Base-by-base conservation (phyloP, 495 filamentous ascomycete species). In the Bathelium albidoporum region DNA sequence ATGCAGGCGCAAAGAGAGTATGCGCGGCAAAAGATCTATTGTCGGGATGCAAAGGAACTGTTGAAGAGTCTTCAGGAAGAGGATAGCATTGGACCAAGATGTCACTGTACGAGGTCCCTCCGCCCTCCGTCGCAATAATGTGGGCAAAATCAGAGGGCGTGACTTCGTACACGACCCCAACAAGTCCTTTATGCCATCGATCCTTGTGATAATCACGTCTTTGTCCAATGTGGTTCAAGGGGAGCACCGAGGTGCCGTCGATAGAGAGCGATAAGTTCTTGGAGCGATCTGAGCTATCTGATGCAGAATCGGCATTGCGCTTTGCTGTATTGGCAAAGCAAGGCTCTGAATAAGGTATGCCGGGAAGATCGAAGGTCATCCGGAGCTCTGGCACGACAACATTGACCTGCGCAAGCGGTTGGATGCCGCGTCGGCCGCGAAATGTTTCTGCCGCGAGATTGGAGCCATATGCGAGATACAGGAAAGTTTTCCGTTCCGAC, bases 381-480 rank as follows among this genome's bases (percentile, higher is more conserved):
- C 79, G 76, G 22, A 97, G 82, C 2, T 80, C 77, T 0, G 94
- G 94, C 18, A 91, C 89, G 4, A 85, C 80, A 20, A 96, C 94
- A 70, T 89, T 87, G 66, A 92, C 72, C 62, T 86, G 79, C 52
- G 87, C 88, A 11, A 97, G 71, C 0, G 94, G 94, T 9, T 80
- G 82, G 71, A 97, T 91, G 64, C 86, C 87, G 14, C 91, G 85
- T 32, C 67, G 74, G 55, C 87, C 89, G 31, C 83, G 80, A 73
- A 97, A 96, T 0, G 87, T 91, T 69, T 86, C 72, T 20, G 85
- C 79, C 59, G 77, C 81, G 62, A 98, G 82, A 72, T 97, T 98
- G 59, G 91, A 95, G 65, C 94, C 94, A 68, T 98, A 98, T 43
- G 94, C 94, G 12, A 98, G 84, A 76, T 97, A 98, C 53, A 96